Base-by-base conservation (phyloP, 495 filamentous ascomycete species). In the Coniosporium apollinis region DNA sequence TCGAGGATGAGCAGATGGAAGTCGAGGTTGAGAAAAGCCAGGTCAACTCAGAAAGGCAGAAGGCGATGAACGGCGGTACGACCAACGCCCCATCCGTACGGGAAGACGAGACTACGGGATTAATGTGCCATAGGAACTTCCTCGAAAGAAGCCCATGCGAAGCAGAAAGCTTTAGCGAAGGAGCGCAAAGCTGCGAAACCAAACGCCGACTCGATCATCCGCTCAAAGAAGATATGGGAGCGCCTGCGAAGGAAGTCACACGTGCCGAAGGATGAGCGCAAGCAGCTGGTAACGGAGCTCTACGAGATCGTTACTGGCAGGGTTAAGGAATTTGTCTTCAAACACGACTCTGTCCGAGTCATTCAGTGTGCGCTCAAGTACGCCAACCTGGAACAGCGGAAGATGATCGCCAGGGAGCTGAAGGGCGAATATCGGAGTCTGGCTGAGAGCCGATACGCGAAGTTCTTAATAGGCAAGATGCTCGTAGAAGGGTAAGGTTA, bases 351-450 rank as follows among this genome's bases (percentile, higher is more conserved):
- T 7, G 89, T 93, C 17, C 70, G 91, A 34, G 82, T 93, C 30
- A 74, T 99, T 19, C 91, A 99, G 62, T 93, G 84, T 5, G 87
- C 85, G 19, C 67, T 99, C 56, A 99, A 96, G 57, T 96, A 96
- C 55, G 81, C 82, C 22, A 92, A 79, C 38, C 62, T 70, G 16
- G 71, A 75, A 38, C 86, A 93, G 54, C 69, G 82, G 41, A 79
- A 75, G 56, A 70, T 75, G 58, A 96, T 99, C 47, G 84, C 84
- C 3, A 64, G 61, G 39, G 91, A 96, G 55, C 63, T 99, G 32
- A 75, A 80, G 54, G 87, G 86, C 2, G 76, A 77, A 50, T 94
- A 86, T 56, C 72, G 69, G 25, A 66, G 76, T 38, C 62, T 99
- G 39, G 84, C 83, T 6, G 83, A 96, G 58, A 91, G 84, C 64